Base-by-base conservation (phyloP, 1,284 basidiomycete genomes). In the Pseudozyma tsukubaensis region DNA sequence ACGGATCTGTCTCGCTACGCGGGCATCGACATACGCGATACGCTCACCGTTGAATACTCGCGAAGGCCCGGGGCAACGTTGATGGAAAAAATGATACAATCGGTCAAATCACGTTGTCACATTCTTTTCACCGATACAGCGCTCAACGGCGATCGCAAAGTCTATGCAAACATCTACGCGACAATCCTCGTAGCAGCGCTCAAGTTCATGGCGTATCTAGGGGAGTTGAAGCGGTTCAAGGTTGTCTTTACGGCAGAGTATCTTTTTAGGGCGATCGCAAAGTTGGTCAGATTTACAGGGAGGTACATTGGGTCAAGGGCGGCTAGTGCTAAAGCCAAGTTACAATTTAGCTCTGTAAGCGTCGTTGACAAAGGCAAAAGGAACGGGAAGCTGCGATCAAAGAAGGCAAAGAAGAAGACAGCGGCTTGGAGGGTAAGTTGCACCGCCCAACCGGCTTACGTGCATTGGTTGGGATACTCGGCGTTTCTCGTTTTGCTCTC, bases 91-190 rank as follows among this genome's bases (percentile, higher is more conserved):
- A 79, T 84, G 73, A 50, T 83, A 13, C 74, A 79, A 77, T 78
- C 44, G 11, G 75, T 73, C 19, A 54, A 50, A 39, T 36, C 59
- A 29, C 79, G 78, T 35, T 76, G 69, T 12, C 92, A 94, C 78
- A 87, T 90, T 37, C 89, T 94, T 63, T 95, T 89, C 85, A 90
- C 88, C 51, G 95, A 98, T 84, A 88, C 89, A 2, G 80, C 81
- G 8, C 87, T 97, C 72, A 97, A 96, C 84, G 86, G 89, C 2
- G 76, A 85, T 29, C 77, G 87, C 36, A 88, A 88, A 0, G 90
- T 93, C 3, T 89, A 92, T 83, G 83, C 89, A 39, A 99, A 97
- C 83, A 87, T 97, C 10, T 94, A 94, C 82, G 90, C 94, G 84
- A 92, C 91, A 78, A 92, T 95, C 79, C 85, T 93, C n/a, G 85